phyloP scores from a whole-genome alignment of 2,329 filamentous ascomycete genomes.

The Lecanicillium sp. region DNA sequence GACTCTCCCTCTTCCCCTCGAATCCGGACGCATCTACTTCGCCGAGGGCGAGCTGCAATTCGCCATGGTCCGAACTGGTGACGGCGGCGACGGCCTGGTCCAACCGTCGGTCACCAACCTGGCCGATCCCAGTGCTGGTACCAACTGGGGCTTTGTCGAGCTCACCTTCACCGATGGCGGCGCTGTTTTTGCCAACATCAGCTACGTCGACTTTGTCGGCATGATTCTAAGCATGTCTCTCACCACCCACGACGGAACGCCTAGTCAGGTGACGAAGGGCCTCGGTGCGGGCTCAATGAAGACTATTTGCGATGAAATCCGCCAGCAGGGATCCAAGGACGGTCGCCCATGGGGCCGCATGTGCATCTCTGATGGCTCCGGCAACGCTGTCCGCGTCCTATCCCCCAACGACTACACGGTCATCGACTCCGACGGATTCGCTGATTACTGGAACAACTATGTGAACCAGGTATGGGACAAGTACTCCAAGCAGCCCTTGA shows the following conservation, averaged over 20 bases:
- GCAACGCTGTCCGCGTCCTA: constrained; percentile 37
- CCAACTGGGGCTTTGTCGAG: constrained; percentile 47
- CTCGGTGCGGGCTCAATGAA: constrained; percentile 30
- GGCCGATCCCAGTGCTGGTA: constrained; percentile 34
- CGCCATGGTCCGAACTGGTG: constrained; percentile 29
- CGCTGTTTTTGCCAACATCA: constrained; percentile 42
- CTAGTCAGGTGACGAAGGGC: constrained; percentile 34
- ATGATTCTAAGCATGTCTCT: constrained; percentile 46
- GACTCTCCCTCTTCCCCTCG: constrained; percentile 34
- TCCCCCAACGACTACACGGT: constrained; percentile 37
- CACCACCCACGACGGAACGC: constrained; percentile 27
- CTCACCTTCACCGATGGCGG: constrained; percentile 36
- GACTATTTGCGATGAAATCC: constrained; percentile 36
- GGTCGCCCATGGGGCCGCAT: constrained; percentile 38
- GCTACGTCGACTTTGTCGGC: constrained; percentile 46
- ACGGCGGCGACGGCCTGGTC: constrained; percentile 34
- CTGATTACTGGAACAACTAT: constrained; percentile 39
- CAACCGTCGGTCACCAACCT: constrained; percentile 42
- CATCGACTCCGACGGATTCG: constrained; percentile 30
- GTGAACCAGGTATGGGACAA: constrained; percentile 41
- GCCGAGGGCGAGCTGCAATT: constrained; percentile 37
- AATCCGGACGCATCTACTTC: constrained; percentile 40
- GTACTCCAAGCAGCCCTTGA: constrained; percentile 33
- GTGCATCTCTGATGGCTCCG: constrained; percentile 33
- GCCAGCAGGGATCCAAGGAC: constrained; percentile 31